Evolutionary conservation across 768 basidiomycete species (phyloP), one percentile per base, ranked within the genome.

Genomic region (Clitopilus hobsonii): DNA sequence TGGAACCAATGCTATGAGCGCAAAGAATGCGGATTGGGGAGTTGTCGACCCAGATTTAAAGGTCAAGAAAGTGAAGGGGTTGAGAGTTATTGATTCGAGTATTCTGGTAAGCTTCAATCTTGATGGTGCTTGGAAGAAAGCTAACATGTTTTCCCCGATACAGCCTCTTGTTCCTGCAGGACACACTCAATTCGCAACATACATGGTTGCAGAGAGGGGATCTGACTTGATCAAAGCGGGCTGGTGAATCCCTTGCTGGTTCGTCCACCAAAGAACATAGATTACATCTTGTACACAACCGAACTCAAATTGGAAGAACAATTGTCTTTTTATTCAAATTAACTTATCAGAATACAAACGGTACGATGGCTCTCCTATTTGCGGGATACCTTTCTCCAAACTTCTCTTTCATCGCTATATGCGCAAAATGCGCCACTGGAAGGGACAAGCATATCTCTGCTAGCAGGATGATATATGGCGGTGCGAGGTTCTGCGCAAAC

Each of bases 391-490:
- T 61, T 49, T 85, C 81, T 3, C 79, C 78, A 65, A 98, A 96
- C 52, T 79, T 87, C 55, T 71, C 57, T 49, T 81, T 79, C 68
- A 98, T 97, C 95, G 95, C 98, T 58, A 60, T 63, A 62, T 97
- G 94, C 2, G 92, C 93, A 52, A 81, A 82, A 52, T 86, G 78
- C 2, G 91, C 91, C 20, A 94, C 74, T 0, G 93, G 89, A 11
- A 89, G 61, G 95, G 98, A 97, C 20, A 84, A 55, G 14, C 81
- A 65, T 0, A 98, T 56, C 66, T 95, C 93, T 1, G 82, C 69
- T 20, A 84, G 38, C 25, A 95, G 60, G 70, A 98, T 98, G 23
- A 92, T 70, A 78, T 84, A 94, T 1, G 93, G 90, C 0, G 94
- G 91, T 5, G 82, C 75, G 11, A 82, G 68, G 32, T 72, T 66